Evolutionary conservation across 2,329 filamentous ascomycete species (phyloP).

Genomic region (Alternaria dauci): DNA sequence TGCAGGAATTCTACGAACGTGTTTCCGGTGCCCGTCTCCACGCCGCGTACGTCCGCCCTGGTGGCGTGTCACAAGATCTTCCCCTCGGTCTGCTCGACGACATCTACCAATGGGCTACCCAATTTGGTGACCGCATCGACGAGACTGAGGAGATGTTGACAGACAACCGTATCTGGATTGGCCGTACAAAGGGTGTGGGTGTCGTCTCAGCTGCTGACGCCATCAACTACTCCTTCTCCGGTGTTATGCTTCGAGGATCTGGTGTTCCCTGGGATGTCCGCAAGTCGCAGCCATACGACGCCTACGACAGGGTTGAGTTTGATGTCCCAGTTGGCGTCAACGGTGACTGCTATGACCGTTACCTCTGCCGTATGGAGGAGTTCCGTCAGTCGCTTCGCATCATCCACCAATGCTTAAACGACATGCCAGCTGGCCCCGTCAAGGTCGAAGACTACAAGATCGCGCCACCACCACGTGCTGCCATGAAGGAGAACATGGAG

Average conservation of each 20-base stretch:
- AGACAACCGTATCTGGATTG: constrained; percentile 99
- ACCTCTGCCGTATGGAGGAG: constrained; percentile 99
- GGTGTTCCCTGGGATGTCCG: constrained; percentile 96
- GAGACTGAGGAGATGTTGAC: constrained; percentile 99
- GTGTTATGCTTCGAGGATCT: constrained; percentile 97
- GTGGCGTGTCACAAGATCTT: constrained; percentile 95
- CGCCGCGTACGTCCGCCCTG: constrained; percentile 94
- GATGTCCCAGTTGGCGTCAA: constrained; percentile 96
- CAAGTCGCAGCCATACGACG: constrained; percentile 96
- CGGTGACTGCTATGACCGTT: constrained; percentile 98
- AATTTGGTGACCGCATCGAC: constrained; percentile 97
- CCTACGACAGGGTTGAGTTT: constrained; percentile 97
- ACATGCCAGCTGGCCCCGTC: constrained; percentile 95
- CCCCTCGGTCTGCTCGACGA: constrained; percentile 94
- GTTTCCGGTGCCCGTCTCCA: constrained; percentile 97
- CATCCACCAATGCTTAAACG: constrained; percentile 98
- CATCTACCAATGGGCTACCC: constrained; percentile 99
- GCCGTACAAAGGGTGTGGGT: constrained; percentile 88
- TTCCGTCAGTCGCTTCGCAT: constrained; percentile 98
- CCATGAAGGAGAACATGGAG: constrained; percentile 99
- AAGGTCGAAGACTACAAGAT: constrained; percentile 99
- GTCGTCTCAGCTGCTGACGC: constrained; percentile 91
- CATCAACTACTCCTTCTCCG: constrained; percentile 95
- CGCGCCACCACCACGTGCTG: constrained; percentile 89
- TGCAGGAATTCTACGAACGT: constrained; percentile 98